Base-by-base conservation (phyloP, 129 eudicot genomes). In the Saposhnikovia divaricata region DNA sequence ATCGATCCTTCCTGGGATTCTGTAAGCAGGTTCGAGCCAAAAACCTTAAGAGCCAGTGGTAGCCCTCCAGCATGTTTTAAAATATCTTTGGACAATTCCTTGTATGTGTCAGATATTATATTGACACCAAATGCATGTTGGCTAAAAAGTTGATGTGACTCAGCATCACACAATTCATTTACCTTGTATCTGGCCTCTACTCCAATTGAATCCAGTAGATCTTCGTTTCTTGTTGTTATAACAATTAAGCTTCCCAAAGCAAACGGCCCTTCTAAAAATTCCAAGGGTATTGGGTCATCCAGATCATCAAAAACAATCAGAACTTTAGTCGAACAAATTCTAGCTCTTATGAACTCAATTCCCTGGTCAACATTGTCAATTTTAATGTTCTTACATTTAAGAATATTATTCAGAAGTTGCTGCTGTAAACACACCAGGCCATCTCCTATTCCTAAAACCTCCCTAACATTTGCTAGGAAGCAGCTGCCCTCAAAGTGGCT, bases 31-130 rank as follows among this genome's bases (percentile, higher is more conserved):
- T 9, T 61, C 1, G 83, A 83, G 40, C 86, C 83, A 45, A 79
- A 79, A 10, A 79, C 86, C 31, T 74, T 21, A 65, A 83, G 83
- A 46, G 86, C 82, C 38, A 83, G 72, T 1, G 85, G 85, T 55
- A 82, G 82, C 9, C 82, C 85, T 3, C 65, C 38, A 16, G 40
- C 63, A 23, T 28, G 37, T 1, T 27, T 2, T 42, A 78, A 39
- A 4, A 44, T 45, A 0, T 11, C 10, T 12, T 27, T 0, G 61
- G 79, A 82, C 42, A 70, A 28, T 0, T 31, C 74, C 47, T 1
- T 19, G 10, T 1, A 72, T 0, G 4, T 61, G 23, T 34, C 1
- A 0, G 44, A 2, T 11, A 78, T 81, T 6, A 0, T 4, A 28
- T 1, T 19, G 2, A 34, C 6, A 3, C 42, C 28, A 25, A 83